Conservation (phyloP, 192 early-diverging fungal genomes). For the Mortierella antarctica region DNA sequence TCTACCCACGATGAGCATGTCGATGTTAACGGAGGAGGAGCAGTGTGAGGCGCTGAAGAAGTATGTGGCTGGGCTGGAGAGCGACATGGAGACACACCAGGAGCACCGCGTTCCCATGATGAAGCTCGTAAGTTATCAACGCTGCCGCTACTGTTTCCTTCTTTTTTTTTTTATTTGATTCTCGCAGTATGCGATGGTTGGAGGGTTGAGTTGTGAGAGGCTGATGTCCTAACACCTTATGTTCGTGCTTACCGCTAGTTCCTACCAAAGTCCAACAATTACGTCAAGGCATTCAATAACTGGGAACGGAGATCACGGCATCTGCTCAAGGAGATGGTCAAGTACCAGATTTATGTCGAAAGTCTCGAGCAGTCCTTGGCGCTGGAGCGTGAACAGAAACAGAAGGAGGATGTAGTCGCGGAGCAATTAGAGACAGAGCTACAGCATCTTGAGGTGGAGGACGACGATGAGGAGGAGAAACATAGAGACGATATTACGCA, state of each 20-base stretch:
- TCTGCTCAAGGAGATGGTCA: constrained; percentile 84
- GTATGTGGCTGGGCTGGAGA: constrained; percentile 70
- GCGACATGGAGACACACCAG: constrained; percentile 77
- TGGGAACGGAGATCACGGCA: constrained; percentile 86
- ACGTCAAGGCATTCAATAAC: constrained; percentile 76
- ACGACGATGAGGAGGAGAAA: background rate
- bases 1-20: constrained; percentile 54
- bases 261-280: constrained; percentile 64
- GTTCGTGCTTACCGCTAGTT: constrained; percentile 53
- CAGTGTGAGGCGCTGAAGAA: constrained; percentile 75
- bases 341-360: constrained; percentile 84
- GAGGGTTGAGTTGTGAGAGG: too few species aligned
- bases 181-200: background rate
- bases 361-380: constrained; percentile 64
- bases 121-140: constrained; percentile 53
- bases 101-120: constrained; percentile 65
- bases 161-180: background rate
- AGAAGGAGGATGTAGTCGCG: background rate
- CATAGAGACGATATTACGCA: too few species aligned
- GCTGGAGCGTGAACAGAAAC: background rate
- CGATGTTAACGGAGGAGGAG: constrained; percentile 29
- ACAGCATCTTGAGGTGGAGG: constrained; percentile 14
- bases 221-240: background rate
- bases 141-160: background rate
- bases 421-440: background rate